Base-by-base conservation (phyloP, 371 early-diverging fungal species). In the Rhizomucor miehei region DNA sequence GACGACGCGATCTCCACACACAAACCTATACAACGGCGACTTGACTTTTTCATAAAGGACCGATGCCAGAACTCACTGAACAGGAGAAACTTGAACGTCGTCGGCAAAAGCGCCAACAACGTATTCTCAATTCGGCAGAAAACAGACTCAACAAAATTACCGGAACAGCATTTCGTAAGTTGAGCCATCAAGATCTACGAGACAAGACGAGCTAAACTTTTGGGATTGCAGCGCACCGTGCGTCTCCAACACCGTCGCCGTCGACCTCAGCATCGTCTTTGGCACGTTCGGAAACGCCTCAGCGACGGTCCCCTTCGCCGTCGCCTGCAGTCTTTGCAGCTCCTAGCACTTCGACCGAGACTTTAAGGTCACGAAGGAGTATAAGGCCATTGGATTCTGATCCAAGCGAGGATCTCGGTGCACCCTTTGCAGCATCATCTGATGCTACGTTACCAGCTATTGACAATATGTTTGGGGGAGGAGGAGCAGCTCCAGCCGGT, bases 141-240 rank as follows among this genome's bases (percentile, higher is more conserved):
- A 78, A 80, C 58, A 60, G 85, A 39, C 48, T 85, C 40, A 75
- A 66, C 59, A 73, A 74, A 45, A 84, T 84, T 47, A 84, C 83
- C 11, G 76, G 77, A 43, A 82, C 78, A 12, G 73, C 70, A 35
- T 64, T 65, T 54, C 67, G 76, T 72, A 68, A 65, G 57, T 58
- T 35, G 12, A 46, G 23, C 46, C 8, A 43, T 17, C 21, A 44
- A 44, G 50, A 1, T 40, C 19, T 21, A 51, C 17, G 36, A 35
- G 14, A 16, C 21, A n/a, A 25, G 19, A 52, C 29, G 29, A 34
- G 17, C 17, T 39, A 13, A 48, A 35, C 16, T 24, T 34, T 48
- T 19, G 14, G 2, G 20, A 17, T 45, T 25, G 4, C 37, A 67
- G 66, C 54, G 5, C 35, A 63, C 52, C 66, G 74, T 39, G 59